Base-by-base conservation (phyloP, 2,329 filamentous ascomycete genomes). In the Fusarium kyushuense region DNA sequence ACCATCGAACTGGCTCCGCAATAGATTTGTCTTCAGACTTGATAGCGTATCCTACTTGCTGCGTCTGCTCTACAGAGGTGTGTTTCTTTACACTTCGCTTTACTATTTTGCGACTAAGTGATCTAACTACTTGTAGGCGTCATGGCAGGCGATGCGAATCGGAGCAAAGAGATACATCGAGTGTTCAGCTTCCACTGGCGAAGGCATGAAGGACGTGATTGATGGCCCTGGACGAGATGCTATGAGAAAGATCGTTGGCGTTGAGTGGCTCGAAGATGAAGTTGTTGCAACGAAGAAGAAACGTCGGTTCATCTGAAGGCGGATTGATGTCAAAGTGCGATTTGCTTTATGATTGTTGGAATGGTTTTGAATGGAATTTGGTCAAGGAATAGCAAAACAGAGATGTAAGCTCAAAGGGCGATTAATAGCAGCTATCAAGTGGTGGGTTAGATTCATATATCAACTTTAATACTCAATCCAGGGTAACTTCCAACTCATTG, bases 131-230 rank as follows among this genome's bases (percentile, higher is more conserved):
- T 8, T 0, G n/a, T 23, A 80, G 79, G 78, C 74, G 2, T 55
- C 45, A 11, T 79, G 74, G 69, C 76, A 79, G 36, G 78, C 79
- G 0, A 58, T 58, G 12, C 71, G 74, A 0, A 75, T 80, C 25
- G 71, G 73, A 3, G 76, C 75, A 0, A 47, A 72, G 25, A 53
- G 57, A 8, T 80, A 80, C 41, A 30, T 72, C 12, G 79, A 81
- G 56, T 80, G 78, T 54, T 81, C 79, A 7, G 77, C 79, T 46
- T 63, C 71, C 13, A 79, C 76, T 9, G 78, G 79, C 2, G 74
- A 81, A 23, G 78, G 77, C 7, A 66, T 80, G 54, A 71, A 75
- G 14, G 62, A 58, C 6, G 41, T 80, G 4, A 63, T 81, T 4
- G 74, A 78, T 13, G 70, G 72, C 2, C 66, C 71, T 27, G 74